Evolutionary conservation across 306 rosid species (phyloP).

Genomic region (Glycyrrhiza uralensis): DNA sequence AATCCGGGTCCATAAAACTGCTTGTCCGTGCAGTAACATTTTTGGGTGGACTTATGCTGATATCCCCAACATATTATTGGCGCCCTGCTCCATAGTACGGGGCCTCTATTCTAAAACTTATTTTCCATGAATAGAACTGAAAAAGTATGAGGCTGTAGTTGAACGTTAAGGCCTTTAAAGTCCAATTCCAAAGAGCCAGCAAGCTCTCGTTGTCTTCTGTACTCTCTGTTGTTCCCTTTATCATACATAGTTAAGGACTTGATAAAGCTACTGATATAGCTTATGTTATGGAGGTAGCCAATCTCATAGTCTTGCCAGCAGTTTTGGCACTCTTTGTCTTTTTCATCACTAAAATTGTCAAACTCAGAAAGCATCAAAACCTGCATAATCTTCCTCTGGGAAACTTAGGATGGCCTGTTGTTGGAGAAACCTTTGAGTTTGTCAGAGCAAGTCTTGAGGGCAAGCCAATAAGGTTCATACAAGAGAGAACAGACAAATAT

Average conservation of each 20-base stretch:
- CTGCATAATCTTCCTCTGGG: slow-evolving; percentile 42
- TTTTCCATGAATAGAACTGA: no score
- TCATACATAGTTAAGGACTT: neutral
- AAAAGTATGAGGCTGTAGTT: neutral
- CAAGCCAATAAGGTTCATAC: slow-evolving; percentile 12
- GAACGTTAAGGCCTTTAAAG: neutral
- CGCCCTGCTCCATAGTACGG: no score
- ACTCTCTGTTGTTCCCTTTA: neutral
- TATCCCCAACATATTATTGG: no score
- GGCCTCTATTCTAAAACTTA: no score
- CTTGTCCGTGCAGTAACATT: no score
- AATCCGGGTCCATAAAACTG: no score
- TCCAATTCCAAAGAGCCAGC: neutral
- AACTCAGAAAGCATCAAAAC: slow-evolving; percentile 22
- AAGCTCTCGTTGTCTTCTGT: neutral
- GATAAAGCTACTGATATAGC: neutral
- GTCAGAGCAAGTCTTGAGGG: neutral
- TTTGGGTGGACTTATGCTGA: no score
- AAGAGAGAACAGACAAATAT: slow-evolving; percentile 36
- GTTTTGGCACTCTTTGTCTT: slow-evolving; percentile 24
- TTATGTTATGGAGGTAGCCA: slow-evolving; percentile 34
- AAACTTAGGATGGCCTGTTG: slow-evolving; percentile 42
- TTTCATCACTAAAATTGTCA: slow-evolving; percentile 21
- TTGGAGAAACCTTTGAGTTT: slow-evolving; percentile 42
- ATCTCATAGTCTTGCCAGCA: slow-evolving; percentile 28